phyloP scores from a whole-genome alignment of 1,284 basidiomycete species.

The Puccinia triticina region DNA sequence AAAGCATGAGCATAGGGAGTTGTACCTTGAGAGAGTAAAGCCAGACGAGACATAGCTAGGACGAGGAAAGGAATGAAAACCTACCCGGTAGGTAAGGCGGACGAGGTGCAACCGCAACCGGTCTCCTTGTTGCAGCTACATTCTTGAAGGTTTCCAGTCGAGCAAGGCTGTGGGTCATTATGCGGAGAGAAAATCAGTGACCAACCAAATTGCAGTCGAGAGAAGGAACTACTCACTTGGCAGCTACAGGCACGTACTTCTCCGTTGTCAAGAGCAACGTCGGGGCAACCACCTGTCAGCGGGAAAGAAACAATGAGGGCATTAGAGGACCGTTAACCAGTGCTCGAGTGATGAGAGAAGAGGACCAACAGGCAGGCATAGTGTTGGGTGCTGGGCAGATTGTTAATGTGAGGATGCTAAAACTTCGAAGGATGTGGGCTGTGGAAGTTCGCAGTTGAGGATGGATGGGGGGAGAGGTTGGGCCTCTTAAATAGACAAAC shows the following conservation, averaged over 20 bases:
- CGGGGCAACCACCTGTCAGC: constrained; percentile 41
- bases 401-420: not conserved
- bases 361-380: constrained; percentile 42
- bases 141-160: constrained; percentile 24
- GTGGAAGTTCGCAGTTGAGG: not conserved
- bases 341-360: not conserved
- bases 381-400: not conserved
- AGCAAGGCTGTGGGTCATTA: constrained; percentile 32
- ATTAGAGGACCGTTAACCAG: not conserved
- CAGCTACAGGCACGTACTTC: constrained; percentile 29
- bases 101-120: constrained; percentile 41
- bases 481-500: not conserved
- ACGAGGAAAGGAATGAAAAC: not conserved
- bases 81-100: not conserved
- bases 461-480: not conserved
- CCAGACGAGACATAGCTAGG: not conserved
- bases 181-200: not conserved
- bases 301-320: not conserved
- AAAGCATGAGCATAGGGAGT: not conserved
- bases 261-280: constrained; percentile 35
- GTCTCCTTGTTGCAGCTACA: constrained; percentile 47
- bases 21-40: not conserved
- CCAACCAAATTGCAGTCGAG: not conserved
- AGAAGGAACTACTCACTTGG: constrained; percentile 5
- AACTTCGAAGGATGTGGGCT: no score